Percentiles rank a stretch among this genome's conserved stretches.
phyloP scores from a whole-genome alignment of 805 yeast species.

The Babjeviella inositovora region DNA sequence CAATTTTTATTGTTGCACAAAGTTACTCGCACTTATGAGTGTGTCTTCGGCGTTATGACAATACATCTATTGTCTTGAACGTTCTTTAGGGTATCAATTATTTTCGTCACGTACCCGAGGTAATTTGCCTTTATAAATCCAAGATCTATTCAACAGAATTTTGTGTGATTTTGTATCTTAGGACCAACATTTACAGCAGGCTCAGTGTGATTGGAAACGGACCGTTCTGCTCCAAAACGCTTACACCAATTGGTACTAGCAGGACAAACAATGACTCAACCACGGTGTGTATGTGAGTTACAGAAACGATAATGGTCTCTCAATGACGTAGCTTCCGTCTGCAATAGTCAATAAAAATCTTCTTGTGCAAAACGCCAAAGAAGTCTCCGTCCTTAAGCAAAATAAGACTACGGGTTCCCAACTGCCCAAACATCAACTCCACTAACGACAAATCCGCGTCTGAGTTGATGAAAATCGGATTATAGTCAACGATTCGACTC shows the following conservation, averaged over 20 bases:
- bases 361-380: conserved; percentile 35
- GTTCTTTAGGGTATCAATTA: no score
- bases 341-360: conserved; percentile 29
- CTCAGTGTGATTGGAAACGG: neutral
- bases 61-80: no score
- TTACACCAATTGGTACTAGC: neutral
- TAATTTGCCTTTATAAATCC: no score
- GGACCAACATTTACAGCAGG: neutral
- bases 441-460: conserved; percentile 32
- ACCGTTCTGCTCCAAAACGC: neutral
- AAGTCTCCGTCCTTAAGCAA: conserved; percentile 24
- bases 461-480: conserved; percentile 29
- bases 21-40: no score
- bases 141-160: neutral
- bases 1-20: no score
- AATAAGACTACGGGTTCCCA: conserved; percentile 32
- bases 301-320: conserved; percentile 1
- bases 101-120: no score
- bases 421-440: conserved; percentile 29
- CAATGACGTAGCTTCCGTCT: conserved; percentile 1
- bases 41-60: no score
- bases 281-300: neutral
- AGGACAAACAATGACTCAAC: neutral
- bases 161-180: neutral
- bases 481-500: conserved; percentile 20